Conservation (phyloP, 129 eudicot species). For the Centaurea solstitialis region DNA sequence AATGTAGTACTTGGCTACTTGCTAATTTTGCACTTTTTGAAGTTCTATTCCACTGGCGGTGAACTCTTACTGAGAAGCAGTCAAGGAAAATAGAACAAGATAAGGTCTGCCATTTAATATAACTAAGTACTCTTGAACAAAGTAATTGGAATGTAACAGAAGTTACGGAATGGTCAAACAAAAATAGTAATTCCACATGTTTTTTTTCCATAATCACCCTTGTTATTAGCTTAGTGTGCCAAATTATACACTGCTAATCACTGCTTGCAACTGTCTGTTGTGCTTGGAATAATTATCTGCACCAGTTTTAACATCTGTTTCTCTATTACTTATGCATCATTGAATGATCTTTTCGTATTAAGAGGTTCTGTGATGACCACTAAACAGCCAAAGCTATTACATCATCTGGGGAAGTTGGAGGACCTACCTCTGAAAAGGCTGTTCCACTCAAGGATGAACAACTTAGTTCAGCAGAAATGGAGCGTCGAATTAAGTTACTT, state of each 20-base stretch:
- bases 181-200: neutral
- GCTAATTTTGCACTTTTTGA: neutral
- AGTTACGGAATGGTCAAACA: neutral
- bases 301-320: neutral
- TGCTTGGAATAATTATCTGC: slow-evolving; percentile 1
- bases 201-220: neutral
- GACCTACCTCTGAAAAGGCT: slow-evolving; percentile 41
- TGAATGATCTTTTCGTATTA: slow-evolving; percentile 18
- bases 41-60: neutral
- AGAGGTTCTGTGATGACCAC: slow-evolving; percentile 27
- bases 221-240: too few relatives aligned
- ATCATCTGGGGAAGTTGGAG: slow-evolving; percentile 40
- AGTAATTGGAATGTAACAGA: neutral
- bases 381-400: slow-evolving; percentile 67
- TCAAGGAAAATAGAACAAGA: neutral
- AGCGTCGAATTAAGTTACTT: slow-evolving; percentile 73
- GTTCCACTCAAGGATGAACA: slow-evolving; percentile 49
- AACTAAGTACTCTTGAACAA: neutral
- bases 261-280: neutral
- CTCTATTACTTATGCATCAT: slow-evolving; percentile 8
- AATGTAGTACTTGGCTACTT: neutral
- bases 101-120: neutral
- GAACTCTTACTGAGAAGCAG: neutral
- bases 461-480: slow-evolving; percentile 71
- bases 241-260: neutral